Conservation (phyloP, 805 yeast species). For the Cyberlindnera lachancei region DNA sequence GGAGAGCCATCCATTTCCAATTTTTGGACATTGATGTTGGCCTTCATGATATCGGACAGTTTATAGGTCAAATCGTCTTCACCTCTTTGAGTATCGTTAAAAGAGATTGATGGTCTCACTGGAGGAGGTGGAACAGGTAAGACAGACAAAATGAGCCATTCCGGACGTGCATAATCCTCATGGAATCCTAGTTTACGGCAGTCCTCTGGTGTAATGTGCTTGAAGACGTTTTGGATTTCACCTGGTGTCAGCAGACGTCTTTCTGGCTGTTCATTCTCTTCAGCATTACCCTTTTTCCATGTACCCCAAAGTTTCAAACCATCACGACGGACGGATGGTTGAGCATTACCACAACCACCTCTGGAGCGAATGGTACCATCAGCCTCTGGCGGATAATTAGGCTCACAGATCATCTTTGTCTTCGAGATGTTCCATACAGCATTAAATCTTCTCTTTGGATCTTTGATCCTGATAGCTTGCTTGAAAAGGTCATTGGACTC, state of each 20-base stretch:
- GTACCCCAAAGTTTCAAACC: conserved; percentile 96
- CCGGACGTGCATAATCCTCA: conserved; percentile 96
- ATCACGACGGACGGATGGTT: conserved; percentile 92
- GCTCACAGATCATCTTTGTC: conserved; percentile 92
- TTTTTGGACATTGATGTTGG: conserved; percentile 94
- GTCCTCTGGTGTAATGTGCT: conserved; percentile 83
- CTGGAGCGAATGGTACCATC: conserved; percentile 53
- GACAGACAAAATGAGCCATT: conserved; percentile 97
- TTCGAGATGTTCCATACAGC: conserved; percentile 95
- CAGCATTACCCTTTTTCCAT: conserved; percentile 86
- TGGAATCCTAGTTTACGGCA: conserved; percentile 78
- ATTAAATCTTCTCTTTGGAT: conserved; percentile 92
- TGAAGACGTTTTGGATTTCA: conserved; percentile 86
- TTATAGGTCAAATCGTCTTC: conserved; percentile 98
- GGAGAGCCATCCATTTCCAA: conserved; percentile 99
- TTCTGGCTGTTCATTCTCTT: conserved; percentile 87
- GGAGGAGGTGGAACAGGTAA: conserved; percentile 99
- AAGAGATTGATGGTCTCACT: conserved; percentile 96
- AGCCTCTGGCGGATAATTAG: conserved; percentile 64
- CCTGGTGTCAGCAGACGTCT: conserved; percentile 80
- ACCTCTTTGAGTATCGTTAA: conserved; percentile 96
- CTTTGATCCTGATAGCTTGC: conserved; percentile 80
- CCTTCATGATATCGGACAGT: conserved; percentile 92
- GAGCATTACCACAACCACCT: conserved; percentile 98
- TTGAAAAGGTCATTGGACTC: conserved; percentile 67